Percentiles rank a stretch among this genome's conserved stretches.
These are phyloP conservation scores for Amaranthus cruentus DNA, from an alignment of 148 eudicot genomes.

Conservation along the genomic window DNA sequence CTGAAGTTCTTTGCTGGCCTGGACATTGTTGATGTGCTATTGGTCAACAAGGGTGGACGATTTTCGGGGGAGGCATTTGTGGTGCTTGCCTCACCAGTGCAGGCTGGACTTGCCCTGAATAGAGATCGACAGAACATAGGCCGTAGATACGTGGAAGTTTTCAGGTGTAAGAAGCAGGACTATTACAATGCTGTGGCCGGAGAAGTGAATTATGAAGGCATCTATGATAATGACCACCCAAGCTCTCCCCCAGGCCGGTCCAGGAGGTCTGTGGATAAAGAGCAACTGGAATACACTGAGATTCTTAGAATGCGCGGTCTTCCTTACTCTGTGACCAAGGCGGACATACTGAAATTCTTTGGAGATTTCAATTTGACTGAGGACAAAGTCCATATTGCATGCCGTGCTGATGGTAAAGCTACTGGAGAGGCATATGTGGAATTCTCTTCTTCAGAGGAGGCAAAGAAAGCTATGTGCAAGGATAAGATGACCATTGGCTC, in stretches of 20 bases:
- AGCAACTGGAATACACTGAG: constrained; percentile 68
- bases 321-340: constrained; percentile 64
- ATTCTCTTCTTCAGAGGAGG: constrained; percentile 68
- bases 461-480: constrained; percentile 85
- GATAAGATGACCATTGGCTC: constrained; percentile 80
- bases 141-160: constrained; percentile 82
- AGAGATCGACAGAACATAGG: constrained; percentile 78
- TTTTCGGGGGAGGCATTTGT: constrained; percentile 82
- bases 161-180: constrained; percentile 77
- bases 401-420: constrained; percentile 73
- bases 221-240: constrained; percentile 36
- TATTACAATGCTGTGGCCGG: constrained; percentile 81
- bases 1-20: constrained; percentile 76
- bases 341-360: constrained; percentile 58
- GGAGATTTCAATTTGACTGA: constrained; percentile 47
- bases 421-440: constrained; percentile 93
- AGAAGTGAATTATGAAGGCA: constrained; percentile 61
- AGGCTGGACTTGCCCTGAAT: constrained; percentile 67
- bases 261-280: constrained; percentile 58
- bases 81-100: constrained; percentile 61
- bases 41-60: constrained; percentile 61
- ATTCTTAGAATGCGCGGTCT: constrained; percentile 74
- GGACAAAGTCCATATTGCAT: constrained; percentile 58
- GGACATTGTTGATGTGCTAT: constrained; percentile 74
- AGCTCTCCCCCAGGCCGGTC: constrained; percentile 55